These are phyloP conservation scores for Cenchrus purpureus DNA, from an alignment of 176 grass and related monocot genomes.

Conservation along the genomic window DNA sequence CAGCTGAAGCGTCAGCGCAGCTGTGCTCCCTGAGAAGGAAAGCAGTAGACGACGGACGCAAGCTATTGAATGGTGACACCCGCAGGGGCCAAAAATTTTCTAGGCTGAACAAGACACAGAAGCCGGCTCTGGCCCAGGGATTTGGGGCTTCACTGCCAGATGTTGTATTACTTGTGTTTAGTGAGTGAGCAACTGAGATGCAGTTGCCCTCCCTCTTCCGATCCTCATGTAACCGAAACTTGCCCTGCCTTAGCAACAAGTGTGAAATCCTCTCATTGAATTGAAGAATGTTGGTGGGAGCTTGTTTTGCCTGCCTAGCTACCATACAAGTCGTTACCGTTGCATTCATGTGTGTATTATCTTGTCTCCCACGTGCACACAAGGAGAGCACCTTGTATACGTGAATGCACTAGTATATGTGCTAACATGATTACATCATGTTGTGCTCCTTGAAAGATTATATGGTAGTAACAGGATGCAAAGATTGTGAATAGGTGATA, in stretches of 20 bases:
- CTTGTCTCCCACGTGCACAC: background rate
- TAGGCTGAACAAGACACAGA: slow-evolving; percentile 77
- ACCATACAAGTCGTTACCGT: background rate
- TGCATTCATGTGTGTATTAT: background rate
- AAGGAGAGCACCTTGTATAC: background rate
- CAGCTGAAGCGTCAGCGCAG: slow-evolving; percentile 48
- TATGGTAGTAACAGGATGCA: too few species aligned
- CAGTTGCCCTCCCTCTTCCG: background rate
- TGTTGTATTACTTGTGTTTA: slow-evolving; percentile 17
- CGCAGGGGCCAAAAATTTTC: slow-evolving; percentile 37
- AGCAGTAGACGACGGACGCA: slow-evolving; percentile 64
- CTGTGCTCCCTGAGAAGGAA: slow-evolving; percentile 77
- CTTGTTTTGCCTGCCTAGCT: background rate
- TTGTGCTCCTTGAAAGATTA: background rate
- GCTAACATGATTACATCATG: background rate
- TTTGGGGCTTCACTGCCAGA: slow-evolving; percentile 75
- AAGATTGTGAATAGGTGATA: too few species aligned
- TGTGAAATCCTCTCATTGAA: background rate
- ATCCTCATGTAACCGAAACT: slow-evolving; percentile 1
- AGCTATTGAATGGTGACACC: slow-evolving; percentile 45
- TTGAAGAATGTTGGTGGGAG: background rate
- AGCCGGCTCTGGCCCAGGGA: slow-evolving; percentile 59
- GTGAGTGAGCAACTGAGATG: background rate
- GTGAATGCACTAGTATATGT: background rate
- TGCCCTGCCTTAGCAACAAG: background rate